Conservation (phyloP, 2,329 filamentous ascomycete species). For the Pseudopyrenochaeta lycopersici region DNA sequence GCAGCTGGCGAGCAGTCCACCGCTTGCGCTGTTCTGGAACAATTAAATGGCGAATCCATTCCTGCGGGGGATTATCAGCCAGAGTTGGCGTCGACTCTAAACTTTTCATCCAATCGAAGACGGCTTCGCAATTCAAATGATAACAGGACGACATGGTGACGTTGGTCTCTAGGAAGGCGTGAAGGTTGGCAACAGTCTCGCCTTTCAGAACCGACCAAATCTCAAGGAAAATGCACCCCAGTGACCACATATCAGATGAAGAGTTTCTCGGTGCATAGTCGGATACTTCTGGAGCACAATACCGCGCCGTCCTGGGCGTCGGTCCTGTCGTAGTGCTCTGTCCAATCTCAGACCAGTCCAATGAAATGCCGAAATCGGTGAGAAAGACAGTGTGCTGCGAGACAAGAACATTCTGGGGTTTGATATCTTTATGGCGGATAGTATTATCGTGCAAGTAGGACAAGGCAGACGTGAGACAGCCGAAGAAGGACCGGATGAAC, state of each 20-base stretch:
- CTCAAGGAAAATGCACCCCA: constrained; percentile 31
- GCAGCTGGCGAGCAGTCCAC: constrained; percentile 4
- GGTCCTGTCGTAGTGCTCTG: constrained; percentile 23
- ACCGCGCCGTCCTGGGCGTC: constrained; percentile 18
- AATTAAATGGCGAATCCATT: constrained; percentile 4
- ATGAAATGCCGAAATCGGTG: constrained; percentile 26
- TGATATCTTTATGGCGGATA: constrained; percentile 31
- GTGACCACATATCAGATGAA: constrained; percentile 31
- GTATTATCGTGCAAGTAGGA: constrained; percentile 19
- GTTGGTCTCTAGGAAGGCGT: constrained; percentile 2
- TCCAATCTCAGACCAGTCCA: constrained; percentile 19
- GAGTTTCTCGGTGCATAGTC: constrained; percentile 15
- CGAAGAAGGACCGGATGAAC: constrained; percentile 19
- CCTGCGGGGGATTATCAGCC: constrained; percentile 2
- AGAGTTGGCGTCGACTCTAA: not conserved
- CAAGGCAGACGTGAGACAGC: constrained; percentile 18
- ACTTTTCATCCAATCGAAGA: not conserved
- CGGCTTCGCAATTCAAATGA: not conserved
- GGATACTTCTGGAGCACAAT: constrained; percentile 32
- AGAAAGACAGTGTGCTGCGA: constrained; percentile 18
- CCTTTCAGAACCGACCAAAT: constrained; percentile 23
- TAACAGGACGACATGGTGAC: not conserved
- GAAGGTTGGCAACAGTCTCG: not conserved
- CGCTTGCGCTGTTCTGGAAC: not conserved
- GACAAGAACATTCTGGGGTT: constrained; percentile 23